phyloP scores from a whole-genome alignment of 306 rosid genomes.

The Prunus salicina region DNA sequence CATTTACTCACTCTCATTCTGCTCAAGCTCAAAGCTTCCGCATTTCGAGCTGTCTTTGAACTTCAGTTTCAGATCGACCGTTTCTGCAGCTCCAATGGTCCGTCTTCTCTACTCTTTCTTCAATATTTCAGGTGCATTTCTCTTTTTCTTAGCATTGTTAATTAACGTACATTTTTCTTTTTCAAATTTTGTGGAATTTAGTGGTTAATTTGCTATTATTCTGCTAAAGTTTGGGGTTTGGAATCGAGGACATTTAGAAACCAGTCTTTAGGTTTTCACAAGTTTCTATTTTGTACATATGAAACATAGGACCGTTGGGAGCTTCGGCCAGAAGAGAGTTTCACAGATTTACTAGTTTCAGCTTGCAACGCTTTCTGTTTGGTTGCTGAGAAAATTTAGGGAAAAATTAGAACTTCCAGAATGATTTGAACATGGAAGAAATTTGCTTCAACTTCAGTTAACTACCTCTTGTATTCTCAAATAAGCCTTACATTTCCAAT shows the following conservation, averaged over 20 bases:
- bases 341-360: not conserved
- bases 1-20: not conserved
- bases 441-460: not conserved
- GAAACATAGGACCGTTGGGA: not conserved
- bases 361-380: slow-evolving; percentile 4
- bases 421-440: not conserved
- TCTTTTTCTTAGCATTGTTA: not conserved
- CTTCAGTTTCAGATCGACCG: not conserved
- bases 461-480: not conserved
- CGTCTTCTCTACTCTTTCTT: not conserved
- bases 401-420: not conserved
- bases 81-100: not conserved
- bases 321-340: not conserved
- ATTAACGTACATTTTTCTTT: not conserved
- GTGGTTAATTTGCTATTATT: not conserved
- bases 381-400: not conserved
- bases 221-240: not conserved
- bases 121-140: not conserved
- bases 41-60: not conserved
- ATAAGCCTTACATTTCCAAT: not conserved
- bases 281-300: not conserved
- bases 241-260: not conserved
- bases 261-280: not conserved
- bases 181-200: not conserved
- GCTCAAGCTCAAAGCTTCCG: not conserved